Conservation (phyloP, 1,284 basidiomycete species). For the Mycena sp. region DNA sequence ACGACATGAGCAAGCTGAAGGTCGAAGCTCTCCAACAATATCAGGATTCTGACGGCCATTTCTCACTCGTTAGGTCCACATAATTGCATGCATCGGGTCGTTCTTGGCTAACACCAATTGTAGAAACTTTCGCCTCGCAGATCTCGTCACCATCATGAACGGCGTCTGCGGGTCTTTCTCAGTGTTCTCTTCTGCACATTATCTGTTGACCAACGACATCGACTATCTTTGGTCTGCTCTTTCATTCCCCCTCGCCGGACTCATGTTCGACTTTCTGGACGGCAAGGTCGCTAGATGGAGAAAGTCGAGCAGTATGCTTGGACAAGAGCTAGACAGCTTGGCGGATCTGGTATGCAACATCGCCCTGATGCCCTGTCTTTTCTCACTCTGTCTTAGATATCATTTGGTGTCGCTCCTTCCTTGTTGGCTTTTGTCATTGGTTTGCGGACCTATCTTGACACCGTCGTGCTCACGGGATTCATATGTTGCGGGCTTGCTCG, state of each 20-base stretch:
- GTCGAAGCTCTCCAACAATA: slow-evolving; percentile 81
- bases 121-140: slow-evolving; percentile 98
- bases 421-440: slow-evolving; percentile 93
- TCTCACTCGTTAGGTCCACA: slow-evolving; percentile 89
- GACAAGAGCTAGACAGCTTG: slow-evolving; percentile 97
- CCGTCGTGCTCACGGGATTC: slow-evolving; percentile 87
- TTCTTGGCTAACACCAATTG: slow-evolving; percentile 23
- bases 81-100: slow-evolving; percentile 31
- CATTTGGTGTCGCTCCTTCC: slow-evolving; percentile 97
- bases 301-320: slow-evolving; percentile 95
- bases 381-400: slow-evolving; percentile 74
- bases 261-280: slow-evolving; percentile 98
- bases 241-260: slow-evolving; percentile 90
- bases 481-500: slow-evolving; percentile 97
- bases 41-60: slow-evolving; percentile 89
- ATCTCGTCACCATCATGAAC: slow-evolving; percentile 99
- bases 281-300: slow-evolving; percentile 98
- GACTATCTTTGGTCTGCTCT: slow-evolving; percentile 89
- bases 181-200: slow-evolving; percentile 91
- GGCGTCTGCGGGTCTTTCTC: slow-evolving; percentile 98
- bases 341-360: slow-evolving; percentile 96
- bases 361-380: too few relatives aligned
- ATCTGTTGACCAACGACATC: slow-evolving; percentile 85
- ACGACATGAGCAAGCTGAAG: slow-evolving; percentile 45
- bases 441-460: slow-evolving; percentile 90